Conservation (phyloP, 164 flowering plant species). For the Vitis rotundifolia region DNA sequence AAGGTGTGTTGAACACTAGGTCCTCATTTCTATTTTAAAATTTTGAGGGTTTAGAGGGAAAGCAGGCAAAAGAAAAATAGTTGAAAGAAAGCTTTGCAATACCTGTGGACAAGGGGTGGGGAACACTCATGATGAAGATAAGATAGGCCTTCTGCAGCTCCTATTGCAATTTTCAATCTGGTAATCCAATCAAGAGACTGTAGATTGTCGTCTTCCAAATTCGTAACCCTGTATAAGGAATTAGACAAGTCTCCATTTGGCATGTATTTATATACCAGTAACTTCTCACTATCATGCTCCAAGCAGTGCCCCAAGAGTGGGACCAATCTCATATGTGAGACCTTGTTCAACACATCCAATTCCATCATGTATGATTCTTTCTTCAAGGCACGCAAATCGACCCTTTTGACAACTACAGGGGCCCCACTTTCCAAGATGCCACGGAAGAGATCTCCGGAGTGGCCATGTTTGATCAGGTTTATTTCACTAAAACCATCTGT, state of each 20-base stretch:
- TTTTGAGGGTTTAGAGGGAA: neutral
- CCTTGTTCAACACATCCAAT: conserved; percentile 27
- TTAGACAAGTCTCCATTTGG: conserved; percentile 38
- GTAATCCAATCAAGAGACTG: conserved; percentile 58
- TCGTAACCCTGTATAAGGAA: conserved; percentile 17
- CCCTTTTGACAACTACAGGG: conserved; percentile 58
- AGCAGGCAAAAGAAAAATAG: neutral
- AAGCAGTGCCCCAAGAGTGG: conserved; percentile 40
- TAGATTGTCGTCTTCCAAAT: conserved; percentile 46
- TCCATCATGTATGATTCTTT: conserved; percentile 33
- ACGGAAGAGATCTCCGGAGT: conserved; percentile 70
- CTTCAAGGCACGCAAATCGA: conserved; percentile 37
- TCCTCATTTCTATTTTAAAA: too few species aligned
- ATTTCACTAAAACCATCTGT: conserved; percentile 58
- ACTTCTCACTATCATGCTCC: conserved; percentile 38
- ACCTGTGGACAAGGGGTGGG: conserved; percentile 47
- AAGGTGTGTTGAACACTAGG: too few species aligned
- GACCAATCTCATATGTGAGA: conserved; percentile 29
- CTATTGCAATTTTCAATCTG: conserved; percentile 40
- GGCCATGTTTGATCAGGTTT: conserved; percentile 81
- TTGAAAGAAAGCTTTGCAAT: conserved; percentile 2
- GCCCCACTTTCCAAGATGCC: conserved; percentile 60
- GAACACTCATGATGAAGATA: conserved; percentile 39
- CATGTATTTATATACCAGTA: conserved; percentile 39
- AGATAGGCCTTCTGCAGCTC: conserved; percentile 40